These are phyloP conservation scores for Aspergillus sp. DNA, from an alignment of 2,329 filamentous ascomycete genomes.

Conservation along the genomic window DNA sequence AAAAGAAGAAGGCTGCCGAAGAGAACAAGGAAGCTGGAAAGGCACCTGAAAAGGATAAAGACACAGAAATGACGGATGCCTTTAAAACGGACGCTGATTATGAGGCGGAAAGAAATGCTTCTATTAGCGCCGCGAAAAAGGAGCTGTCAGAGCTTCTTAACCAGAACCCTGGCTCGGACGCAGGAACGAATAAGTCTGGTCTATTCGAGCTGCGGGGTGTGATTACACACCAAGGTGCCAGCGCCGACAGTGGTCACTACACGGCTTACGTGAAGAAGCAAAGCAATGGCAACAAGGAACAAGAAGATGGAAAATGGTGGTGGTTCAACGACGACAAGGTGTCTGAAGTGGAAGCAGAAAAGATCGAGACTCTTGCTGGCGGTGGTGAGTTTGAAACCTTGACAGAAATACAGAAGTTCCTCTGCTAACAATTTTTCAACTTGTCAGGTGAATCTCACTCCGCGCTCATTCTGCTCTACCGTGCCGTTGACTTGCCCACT, in stretches of 20 bases:
- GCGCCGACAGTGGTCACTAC: constrained; percentile 96
- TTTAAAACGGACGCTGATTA: constrained; percentile 95
- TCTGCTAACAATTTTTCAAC: constrained; percentile 10
- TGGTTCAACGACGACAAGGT: constrained; percentile 99
- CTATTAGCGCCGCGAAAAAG: constrained; percentile 76
- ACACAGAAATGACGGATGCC: constrained; percentile 66
- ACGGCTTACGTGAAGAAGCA: constrained; percentile 97
- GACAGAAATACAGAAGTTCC: neutral
- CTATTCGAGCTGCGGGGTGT: constrained; percentile 92
- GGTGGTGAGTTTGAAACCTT: constrained; percentile 57
- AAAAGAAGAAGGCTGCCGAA: constrained; percentile 45
- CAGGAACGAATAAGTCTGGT: constrained; percentile 85
- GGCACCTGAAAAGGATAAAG: constrained; percentile 55
- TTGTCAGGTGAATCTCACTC: constrained; percentile 45
- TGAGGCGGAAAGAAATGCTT: constrained; percentile 74
- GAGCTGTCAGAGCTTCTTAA: constrained; percentile 77
- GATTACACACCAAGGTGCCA: constrained; percentile 93
- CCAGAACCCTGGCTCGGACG: constrained; percentile 68
- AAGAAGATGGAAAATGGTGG: constrained; percentile 96
- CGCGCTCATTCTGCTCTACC: constrained; percentile 47
- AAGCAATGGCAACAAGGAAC: constrained; percentile 66
- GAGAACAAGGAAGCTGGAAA: constrained; percentile 50
- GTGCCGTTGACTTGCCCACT: constrained; percentile 45
- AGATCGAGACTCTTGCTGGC: constrained; percentile 83
- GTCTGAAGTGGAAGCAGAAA: constrained; percentile 81